Evolutionary conservation across 352 stramenopile genomes (phyloP), one percentile per base, ranked within the genome.

Genomic region (Globisporangium mamillatum): DNA sequence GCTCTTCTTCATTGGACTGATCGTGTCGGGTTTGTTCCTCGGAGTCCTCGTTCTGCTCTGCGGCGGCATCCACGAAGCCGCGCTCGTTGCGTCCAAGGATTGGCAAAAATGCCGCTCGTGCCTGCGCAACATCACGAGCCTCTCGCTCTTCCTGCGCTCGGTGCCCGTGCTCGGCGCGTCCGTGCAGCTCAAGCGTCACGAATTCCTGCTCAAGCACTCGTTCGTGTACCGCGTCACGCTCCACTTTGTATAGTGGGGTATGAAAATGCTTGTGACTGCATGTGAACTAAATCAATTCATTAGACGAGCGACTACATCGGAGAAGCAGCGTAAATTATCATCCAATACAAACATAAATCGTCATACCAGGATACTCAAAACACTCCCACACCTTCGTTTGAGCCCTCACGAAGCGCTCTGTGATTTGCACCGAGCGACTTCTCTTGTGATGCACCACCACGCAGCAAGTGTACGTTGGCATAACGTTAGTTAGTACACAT

Each of bases 81-180:
- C 83, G 12, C 71, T 58, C 0, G 66, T 81, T 22, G 85, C 85
- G 7, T 83, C 81, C 5, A 74, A 79, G 46, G 86, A 95, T 67
- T 95, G 88, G 88, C 72, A 87, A 27, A 86, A 89, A 38, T 95
- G 84, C 63, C 72, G 76, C 24, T 83, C 81, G 14, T 95, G 88
- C 46, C 70, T 94, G 60, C 86, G 86, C 68, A 91, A 79, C 73
- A 90, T 93, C 65, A 91, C 86, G 27, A 93, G 86, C 55, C 74
- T 95, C 18, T 95, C 88, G 61, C 83, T 95, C 20, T 94, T 95
- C 64, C 72, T 95, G 50, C 81, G 86, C 62, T 84, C 75, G 18
- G 72, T 95, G 32, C 88, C 88, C 1, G 74, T 93, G 12, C 64
- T 88, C 32, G 88, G 88, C 1, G 66, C 85, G 0, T 88, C 79